Evolutionary conservation across 2,329 filamentous ascomycete genomes (phyloP).

Genomic region (Epichloe festucae): DNA sequence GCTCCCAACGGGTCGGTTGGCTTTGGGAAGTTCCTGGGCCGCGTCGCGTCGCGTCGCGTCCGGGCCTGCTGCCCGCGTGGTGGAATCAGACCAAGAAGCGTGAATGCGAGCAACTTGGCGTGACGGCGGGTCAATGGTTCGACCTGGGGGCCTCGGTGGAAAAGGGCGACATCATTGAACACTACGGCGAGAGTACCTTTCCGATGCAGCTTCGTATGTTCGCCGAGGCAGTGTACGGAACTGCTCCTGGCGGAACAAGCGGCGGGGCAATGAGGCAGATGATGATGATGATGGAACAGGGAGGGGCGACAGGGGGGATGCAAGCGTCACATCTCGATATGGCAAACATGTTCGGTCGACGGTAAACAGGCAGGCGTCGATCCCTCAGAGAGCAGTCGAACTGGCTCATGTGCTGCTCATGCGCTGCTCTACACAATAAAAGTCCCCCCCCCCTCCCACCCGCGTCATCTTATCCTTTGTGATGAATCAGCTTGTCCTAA

Average conservation of each 20-base stretch:
- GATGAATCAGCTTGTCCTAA: too few species aligned
- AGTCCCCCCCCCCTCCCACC: too few species aligned
- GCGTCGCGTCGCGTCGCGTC: constrained; percentile 14
- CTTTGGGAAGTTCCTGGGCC: constrained; percentile 25
- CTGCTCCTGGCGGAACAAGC: constrained; percentile 15
- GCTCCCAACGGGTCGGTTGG: constrained; percentile 12
- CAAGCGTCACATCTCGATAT: accelerated
- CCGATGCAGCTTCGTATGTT: constrained; percentile 39
- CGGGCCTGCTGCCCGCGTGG: constrained; percentile 29
- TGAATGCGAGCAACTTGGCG: constrained; percentile 24
- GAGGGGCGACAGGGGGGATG: neutral
- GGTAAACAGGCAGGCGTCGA: too few species aligned
- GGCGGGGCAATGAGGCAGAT: constrained; percentile 13
- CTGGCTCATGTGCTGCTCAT: too few species aligned
- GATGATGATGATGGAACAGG: constrained; percentile 13
- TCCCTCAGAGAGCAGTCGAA: too few species aligned
- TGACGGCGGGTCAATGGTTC: constrained; percentile 16
- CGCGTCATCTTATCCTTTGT: too few species aligned
- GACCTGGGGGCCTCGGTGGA: constrained; percentile 9
- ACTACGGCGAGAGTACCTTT: constrained; percentile 29
- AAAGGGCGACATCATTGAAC: constrained; percentile 25
- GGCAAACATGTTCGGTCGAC: too few species aligned
- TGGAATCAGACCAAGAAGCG: constrained; percentile 26
- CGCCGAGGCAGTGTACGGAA: constrained; percentile 25
- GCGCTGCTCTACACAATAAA: too few species aligned